Base-by-base conservation (phyloP, 2,329 filamentous ascomycete species). In the Aspergillus ochraceus region DNA sequence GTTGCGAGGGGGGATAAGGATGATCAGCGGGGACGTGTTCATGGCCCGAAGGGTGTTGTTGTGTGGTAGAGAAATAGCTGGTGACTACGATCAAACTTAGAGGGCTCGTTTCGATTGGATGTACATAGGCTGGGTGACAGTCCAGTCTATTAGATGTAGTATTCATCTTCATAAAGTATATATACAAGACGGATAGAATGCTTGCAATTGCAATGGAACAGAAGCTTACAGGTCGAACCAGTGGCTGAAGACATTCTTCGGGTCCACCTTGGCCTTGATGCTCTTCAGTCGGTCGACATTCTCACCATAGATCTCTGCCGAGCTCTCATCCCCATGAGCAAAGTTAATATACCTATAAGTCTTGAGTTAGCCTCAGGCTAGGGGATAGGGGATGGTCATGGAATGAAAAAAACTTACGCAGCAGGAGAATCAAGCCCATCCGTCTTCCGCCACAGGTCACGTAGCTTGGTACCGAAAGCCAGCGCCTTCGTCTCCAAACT, bases 21-120 rank as follows among this genome's bases (percentile, higher is more conserved):
- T 69, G 68, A 57, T 1, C 73, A 80, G 64, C 68, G 67, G n/a
- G 78, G 78, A 4, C 77, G 73, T 36, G 60, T 64, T 2, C 12
- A 60, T n/a, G 58, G 60, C 9, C 50, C 53, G 22, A 57, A 63
- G 56, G 62, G 62, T 3, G 54, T 63, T 11, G 57, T 52, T 11
- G 57, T 61, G 17, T 65, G 59, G 22, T 60, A 54, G 5, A n/a
- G 36, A 8, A 12, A 17, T 36, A 52, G 24, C 22, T 52, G 32
- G 12, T 17, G 36, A 8, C 36, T 42, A 17, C 36, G 3, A 42
- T 29, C 12, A n/a, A 6, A 42, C 36, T 17, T 8, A 1, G 14
- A 8, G 6, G 6, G 36, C 17, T 42, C 3, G 12, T n/a, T 42
- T n/a, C 14, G 6, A n/a, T 42, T 42, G 36, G 36, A 42, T 42